These are phyloP conservation scores for Salisapilia sapeloensis DNA, from an alignment of 352 stramenopile genomes.

Conservation along the genomic window DNA sequence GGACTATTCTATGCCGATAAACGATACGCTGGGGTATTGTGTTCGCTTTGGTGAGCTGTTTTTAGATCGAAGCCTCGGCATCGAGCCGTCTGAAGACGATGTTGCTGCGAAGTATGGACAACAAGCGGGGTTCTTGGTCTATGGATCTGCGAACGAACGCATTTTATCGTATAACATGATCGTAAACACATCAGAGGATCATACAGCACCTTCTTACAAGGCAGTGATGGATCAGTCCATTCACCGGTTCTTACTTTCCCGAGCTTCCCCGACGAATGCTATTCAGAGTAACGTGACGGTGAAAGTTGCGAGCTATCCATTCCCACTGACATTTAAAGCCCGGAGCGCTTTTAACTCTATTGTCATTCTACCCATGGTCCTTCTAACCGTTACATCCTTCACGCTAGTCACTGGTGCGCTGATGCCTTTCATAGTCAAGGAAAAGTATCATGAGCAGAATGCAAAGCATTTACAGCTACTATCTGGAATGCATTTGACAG, in stretches of 20 bases:
- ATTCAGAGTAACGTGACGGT: conserved; percentile 9
- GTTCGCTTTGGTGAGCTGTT: conserved; percentile 33
- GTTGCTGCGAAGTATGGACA: no score
- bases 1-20: conserved; percentile 13
- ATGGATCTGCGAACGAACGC: conserved; percentile 13
- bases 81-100: no score
- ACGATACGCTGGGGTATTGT: conserved; percentile 34
- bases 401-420: conserved; percentile 87
- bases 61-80: conserved; percentile 26
- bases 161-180: conserved; percentile 45
- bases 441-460: conserved; percentile 84
- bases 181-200: conserved; percentile 26
- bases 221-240: conserved; percentile 38
- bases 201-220: conserved; percentile 35
- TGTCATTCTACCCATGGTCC: conserved; percentile 50
- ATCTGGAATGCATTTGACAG: conserved; percentile 81
- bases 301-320: conserved; percentile 27
- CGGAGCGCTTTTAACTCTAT: conserved; percentile 39
- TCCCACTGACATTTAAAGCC: conserved; percentile 39
- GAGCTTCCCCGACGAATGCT: not conserved
- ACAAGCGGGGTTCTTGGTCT: conserved; percentile 29
- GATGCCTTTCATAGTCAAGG: conserved; percentile 92
- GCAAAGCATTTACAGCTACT: conserved; percentile 95
- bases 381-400: conserved; percentile 85
- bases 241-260: conserved; percentile 20